A percentile compares a stretch with the other conserved stretches of the same genome.
Evolutionary conservation across 805 yeast species (phyloP).

Genomic region (Pichia eremophila): DNA sequence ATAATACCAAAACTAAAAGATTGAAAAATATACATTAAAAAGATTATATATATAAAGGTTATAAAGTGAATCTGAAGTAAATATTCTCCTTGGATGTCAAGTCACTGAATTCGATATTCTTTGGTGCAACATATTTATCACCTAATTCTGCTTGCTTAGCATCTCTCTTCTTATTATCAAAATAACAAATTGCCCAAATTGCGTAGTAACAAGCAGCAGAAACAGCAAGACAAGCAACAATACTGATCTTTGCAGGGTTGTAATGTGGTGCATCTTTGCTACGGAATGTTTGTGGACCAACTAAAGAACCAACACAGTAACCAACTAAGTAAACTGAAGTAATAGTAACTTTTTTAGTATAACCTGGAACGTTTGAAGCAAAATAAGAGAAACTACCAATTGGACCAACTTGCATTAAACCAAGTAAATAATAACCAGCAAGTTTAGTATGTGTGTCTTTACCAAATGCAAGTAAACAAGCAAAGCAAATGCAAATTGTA

Average conservation of each 20-base stretch:
- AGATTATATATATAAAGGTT: too few species aligned
- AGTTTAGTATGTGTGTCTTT: slow-evolving; percentile 16
- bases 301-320: slow-evolving; percentile 45
- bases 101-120: slow-evolving; percentile 11
- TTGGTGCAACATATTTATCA: slow-evolving; percentile 7
- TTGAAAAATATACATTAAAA: too few species aligned
- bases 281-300: slow-evolving; percentile 46
- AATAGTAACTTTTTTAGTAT: slow-evolving; percentile 43
- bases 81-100: slow-evolving; percentile 11
- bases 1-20: too few species aligned
- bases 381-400: slow-evolving; percentile 26
- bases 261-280: slow-evolving; percentile 32
- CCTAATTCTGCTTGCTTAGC: slow-evolving; percentile 6
- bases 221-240: slow-evolving; percentile 10
- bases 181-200: slow-evolving; percentile 3
- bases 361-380: slow-evolving; percentile 45
- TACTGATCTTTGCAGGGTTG: slow-evolving; percentile 11
- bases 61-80: slow-evolving; percentile 6
- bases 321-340: slow-evolving; percentile 38
- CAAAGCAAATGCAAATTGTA: slow-evolving; percentile 19
- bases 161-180: slow-evolving; percentile 5
- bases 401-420: slow-evolving; percentile 18
- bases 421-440: slow-evolving; percentile 17
- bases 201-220: slow-evolving; percentile 2
- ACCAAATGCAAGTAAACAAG: slow-evolving; percentile 27